Base-by-base conservation (phyloP, 441 rosid genomes). In the Euphorbia celastroides region DNA sequence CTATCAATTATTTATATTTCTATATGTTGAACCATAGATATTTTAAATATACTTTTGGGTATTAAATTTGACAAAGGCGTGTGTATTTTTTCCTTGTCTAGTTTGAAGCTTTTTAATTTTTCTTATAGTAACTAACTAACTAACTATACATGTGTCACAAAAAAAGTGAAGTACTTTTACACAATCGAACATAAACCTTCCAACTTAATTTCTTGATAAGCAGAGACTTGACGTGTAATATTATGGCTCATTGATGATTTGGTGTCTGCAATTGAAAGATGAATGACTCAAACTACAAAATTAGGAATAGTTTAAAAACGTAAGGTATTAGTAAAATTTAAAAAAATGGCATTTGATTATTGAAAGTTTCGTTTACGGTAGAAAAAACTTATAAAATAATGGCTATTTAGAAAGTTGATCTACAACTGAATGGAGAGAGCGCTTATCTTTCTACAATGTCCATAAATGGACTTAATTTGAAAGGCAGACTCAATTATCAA, bases 401-500 rank as follows among this genome's bases (percentile, higher is more conserved):
- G 59, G 17, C 7, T 60, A 9, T 13, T 3, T 50, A 3, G 55
- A 50, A 50, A 50, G 70, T 44, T 72, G 51, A 51, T 70, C 57
- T 17, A 70, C 70, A 66, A 32, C 71, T 62, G 77, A 79, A 74
- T 75, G 77, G 72, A 68, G 72, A 68, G 32, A 56, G 50, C 79
- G 73, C 81, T 70, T 76, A 78, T 75, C 78, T 65, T 62, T 20
- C 67, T 22, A 46, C 6, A 38, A 32, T 30, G 64, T 57, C 48
- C 64, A 66, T 36, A 57, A 67, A 30, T 70, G 75, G 65, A 63
- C 74, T 51, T 70, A 52, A 20, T 68, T 75, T 77, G 87, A 80
- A 78, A 81, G 64, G 82, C 81, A 68, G 75, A 79, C 77, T 76
- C 77, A 72, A 64, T 71, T 77, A 79, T 77, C 84, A 77, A 59